Percentiles rank a stretch among this genome's conserved stretches.
Evolutionary conservation across 768 basidiomycete genomes (phyloP).

Genomic region (Candolleomyces aberdarensis): DNA sequence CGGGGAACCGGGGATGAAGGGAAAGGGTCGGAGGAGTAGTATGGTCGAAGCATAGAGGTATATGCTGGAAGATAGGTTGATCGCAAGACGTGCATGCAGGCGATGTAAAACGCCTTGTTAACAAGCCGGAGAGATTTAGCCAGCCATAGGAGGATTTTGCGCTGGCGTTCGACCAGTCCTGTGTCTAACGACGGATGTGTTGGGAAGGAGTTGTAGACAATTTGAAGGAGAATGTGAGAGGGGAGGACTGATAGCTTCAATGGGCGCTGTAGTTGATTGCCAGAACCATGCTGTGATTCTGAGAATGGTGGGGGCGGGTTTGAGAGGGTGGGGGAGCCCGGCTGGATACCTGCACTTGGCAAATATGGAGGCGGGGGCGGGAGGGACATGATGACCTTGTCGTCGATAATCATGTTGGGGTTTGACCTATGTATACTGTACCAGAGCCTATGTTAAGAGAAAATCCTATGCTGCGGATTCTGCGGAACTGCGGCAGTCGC

Average conservation of each 20-base stretch:
- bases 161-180: slow-evolving; percentile 47
- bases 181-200: slow-evolving; percentile 33
- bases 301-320: slow-evolving; percentile 10
- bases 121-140: slow-evolving; percentile 60
- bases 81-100: slow-evolving; percentile 80
- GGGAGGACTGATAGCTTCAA: slow-evolving; percentile 40
- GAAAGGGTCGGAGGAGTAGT: slow-evolving; percentile 80
- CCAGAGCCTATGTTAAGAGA: too few relatives aligned
- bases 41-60: slow-evolving; percentile 53
- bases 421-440: too few relatives aligned
- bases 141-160: slow-evolving; percentile 73
- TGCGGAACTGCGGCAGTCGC: background rate
- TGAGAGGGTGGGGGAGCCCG: slow-evolving; percentile 4
- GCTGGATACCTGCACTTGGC: background rate
- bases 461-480: too few relatives aligned
- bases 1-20: slow-evolving; percentile 33
- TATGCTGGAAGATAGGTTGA: slow-evolving; percentile 73
- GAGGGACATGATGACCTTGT: slow-evolving; percentile 29
- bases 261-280: slow-evolving; percentile 2
- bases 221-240: slow-evolving; percentile 62
- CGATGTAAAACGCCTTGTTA: slow-evolving; percentile 64
- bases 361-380: slow-evolving; percentile 20
- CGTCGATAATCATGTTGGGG: slow-evolving; percentile 36
- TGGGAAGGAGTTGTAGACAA: slow-evolving; percentile 67
- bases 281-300: slow-evolving; percentile 17